A percentile compares a stretch with the other conserved stretches of the same genome.
phyloP scores from a whole-genome alignment of 78 protist genomes.

The Dictyostelium discoideum region DNA sequence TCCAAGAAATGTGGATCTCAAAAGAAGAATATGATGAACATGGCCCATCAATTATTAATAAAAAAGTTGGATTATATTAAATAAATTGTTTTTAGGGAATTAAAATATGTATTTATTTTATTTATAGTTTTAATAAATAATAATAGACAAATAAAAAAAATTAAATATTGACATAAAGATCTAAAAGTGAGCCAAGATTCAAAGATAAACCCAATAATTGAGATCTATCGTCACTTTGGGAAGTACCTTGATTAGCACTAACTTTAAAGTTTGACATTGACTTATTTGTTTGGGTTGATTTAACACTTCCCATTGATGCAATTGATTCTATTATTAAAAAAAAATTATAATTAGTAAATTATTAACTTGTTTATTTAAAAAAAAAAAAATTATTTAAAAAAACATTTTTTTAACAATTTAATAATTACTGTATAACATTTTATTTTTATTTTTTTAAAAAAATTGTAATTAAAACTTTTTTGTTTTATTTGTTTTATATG shows the following conservation, averaged over 20 bases:
- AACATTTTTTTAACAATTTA: no score
- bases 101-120: background rate
- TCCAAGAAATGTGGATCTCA: background rate
- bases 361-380: background rate
- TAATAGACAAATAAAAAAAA: background rate
- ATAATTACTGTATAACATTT: no score
- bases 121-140: background rate
- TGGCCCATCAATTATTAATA: slow-evolving; percentile 7
- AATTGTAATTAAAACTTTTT: no score
- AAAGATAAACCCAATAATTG: background rate
- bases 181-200: background rate
- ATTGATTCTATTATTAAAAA: background rate
- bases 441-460: no score
- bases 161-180: background rate
- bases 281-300: background rate
- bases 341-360: background rate
- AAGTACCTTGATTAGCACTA: background rate
- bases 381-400: no score
- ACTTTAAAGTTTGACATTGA: background rate
- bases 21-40: background rate
- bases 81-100: background rate
- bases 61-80: background rate
- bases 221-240: background rate
- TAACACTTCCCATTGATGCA: background rate
- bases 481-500: no score